Percentiles rank a stretch among this genome's conserved stretches.
Conservation (phyloP, 176 grass and related monocot species). For the Rhipidocladum racemiflorum region DNA sequence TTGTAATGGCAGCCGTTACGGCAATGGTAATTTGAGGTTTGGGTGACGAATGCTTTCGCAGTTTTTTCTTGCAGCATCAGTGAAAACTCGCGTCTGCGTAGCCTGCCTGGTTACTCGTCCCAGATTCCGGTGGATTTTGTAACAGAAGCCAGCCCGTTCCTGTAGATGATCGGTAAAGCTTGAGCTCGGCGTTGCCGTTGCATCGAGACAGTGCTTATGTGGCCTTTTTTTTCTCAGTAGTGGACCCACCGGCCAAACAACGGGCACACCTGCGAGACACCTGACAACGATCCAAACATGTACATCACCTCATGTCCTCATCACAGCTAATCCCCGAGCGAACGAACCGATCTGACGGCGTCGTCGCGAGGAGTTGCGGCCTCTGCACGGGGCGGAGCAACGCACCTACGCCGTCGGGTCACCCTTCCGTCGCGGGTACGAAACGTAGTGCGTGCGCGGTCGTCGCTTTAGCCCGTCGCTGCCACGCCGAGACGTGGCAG, state of each 20-base stretch:
- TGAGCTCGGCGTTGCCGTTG: background rate
- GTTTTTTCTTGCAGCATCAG: background rate
- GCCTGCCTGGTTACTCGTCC: background rate
- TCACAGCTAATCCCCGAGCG: background rate
- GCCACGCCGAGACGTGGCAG: conserved; percentile 10
- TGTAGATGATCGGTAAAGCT: background rate
- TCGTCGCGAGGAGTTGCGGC: background rate
- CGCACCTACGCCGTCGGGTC: conserved; percentile 5
- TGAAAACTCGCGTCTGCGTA: background rate
- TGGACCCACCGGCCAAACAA: conserved; percentile 19
- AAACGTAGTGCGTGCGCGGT: background rate
- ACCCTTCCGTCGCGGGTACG: background rate
- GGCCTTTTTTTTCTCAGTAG: background rate
- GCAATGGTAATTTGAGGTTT: background rate
- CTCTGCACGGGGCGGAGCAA: background rate
- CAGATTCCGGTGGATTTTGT: background rate
- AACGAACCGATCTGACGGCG: background rate
- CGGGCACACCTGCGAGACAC: background rate
- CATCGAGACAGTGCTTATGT: background rate
- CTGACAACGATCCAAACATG: background rate
- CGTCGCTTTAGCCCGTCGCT: conserved; percentile 26
- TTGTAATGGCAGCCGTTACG: background rate
- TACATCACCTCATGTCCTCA: background rate
- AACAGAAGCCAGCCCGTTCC: background rate
- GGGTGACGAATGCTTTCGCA: background rate